Base-by-base conservation (phyloP, 1,139 yeast species). In the Martiniozyma asiatica region DNA sequence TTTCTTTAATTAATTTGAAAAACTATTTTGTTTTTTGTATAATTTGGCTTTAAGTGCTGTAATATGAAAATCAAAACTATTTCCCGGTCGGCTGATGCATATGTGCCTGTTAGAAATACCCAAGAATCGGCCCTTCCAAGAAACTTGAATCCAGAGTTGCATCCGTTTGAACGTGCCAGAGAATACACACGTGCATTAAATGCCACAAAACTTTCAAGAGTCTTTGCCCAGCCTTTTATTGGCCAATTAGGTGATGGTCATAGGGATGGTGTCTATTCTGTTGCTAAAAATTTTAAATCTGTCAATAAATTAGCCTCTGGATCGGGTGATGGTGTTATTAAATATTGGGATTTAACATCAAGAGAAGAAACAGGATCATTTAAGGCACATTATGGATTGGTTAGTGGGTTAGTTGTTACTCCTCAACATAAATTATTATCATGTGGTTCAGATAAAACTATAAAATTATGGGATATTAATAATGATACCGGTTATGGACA, bases 151-250 rank as follows among this genome's bases (percentile, higher is more conserved):
- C 96, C 98, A 3, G 94, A 93, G 14, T 63, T 89, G 31, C 99
- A 92, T 57, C 98, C 97, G 0, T 89, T 89, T 49, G 97, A 92
- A 57, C 66, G 97, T 43, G 96, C 97, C 4, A 65, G 98, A 51
- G 98, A 92, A 55, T 92, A 92, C 50, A 82, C 96, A 12, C 71
- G 87, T 43, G 98, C 98, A 1, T 58, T 92, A 33, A 87, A 85
- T 36, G 97, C 98, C 16, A 87, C 97, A 12, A 92, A 92, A 53
- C 57, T 92, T 58, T 97, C 87, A 50, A 65, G 96, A 43, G 79
- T 89, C 82, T 89, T 92, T 67, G 98, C 99, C 0, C 87, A 87
- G 50, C 99, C 99, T 5, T 89, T 92, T 55, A 66, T 92, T 13
- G 96, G 95, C 1, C 97, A 92, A 51, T 59, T 92, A 22, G 98